Evolutionary conservation across 1,284 basidiomycete genomes (phyloP).

Genomic region (Rhodotorula sp.): DNA sequence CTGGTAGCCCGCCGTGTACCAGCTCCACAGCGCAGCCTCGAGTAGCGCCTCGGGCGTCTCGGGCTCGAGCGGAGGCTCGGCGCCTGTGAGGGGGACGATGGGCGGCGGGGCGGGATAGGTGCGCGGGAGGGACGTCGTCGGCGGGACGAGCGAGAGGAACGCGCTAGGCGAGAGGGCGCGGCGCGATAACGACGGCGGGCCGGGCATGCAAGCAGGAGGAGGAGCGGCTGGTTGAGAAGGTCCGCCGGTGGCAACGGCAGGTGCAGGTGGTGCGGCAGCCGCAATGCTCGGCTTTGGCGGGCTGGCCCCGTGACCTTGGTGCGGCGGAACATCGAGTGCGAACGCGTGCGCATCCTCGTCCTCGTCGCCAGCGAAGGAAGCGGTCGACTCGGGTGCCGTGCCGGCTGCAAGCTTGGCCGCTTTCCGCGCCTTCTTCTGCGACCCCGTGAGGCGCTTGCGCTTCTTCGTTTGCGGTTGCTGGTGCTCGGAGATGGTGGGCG

Average conservation of each 20-base stretch:
- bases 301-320: too few species aligned
- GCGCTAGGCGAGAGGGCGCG: neutral
- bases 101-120: slow-evolving; percentile 22
- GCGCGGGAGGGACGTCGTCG: neutral
- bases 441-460: slow-evolving; percentile 30
- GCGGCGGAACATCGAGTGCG: too few species aligned
- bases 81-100: slow-evolving; percentile 19
- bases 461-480: slow-evolving; percentile 7
- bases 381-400: neutral
- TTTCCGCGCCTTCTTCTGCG: slow-evolving; percentile 33
- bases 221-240: too few species aligned
- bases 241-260: too few species aligned
- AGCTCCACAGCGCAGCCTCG: slow-evolving; percentile 35
- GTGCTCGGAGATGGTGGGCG: neutral
- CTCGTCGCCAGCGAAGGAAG: neutral
- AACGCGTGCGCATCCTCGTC: neutral
- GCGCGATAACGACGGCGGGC: neutral
- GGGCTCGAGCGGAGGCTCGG: slow-evolving; percentile 17
- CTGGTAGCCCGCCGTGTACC: slow-evolving; percentile 39
- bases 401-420: slow-evolving; percentile 10
- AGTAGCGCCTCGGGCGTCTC: slow-evolving; percentile 24
- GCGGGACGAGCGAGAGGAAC: slow-evolving; percentile 5
- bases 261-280: too few species aligned
- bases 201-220: neutral
- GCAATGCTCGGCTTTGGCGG: too few species aligned